A percentile compares a stretch with the other conserved stretches of the same genome.
These are phyloP conservation scores for Solanum appendiculatum DNA, from an alignment of 257 asterid species.

Conservation along the genomic window DNA sequence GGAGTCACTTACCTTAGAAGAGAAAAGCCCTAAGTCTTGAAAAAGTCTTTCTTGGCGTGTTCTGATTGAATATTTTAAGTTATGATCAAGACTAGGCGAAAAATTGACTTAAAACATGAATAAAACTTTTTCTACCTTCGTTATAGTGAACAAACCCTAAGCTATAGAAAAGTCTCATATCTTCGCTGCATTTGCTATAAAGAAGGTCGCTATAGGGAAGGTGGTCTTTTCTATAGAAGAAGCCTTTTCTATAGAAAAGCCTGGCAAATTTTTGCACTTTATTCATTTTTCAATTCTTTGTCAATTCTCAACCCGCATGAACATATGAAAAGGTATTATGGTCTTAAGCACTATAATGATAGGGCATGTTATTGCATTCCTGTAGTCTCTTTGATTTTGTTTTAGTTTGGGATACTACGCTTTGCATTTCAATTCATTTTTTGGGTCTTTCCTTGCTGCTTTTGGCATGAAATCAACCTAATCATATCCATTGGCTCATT, in stretches of 20 bases:
- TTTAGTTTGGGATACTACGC: not conserved
- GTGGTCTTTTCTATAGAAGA: no score
- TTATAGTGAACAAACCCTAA: not conserved
- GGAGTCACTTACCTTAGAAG: not conserved
- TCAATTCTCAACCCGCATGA: not conserved
- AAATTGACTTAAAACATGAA: not conserved
- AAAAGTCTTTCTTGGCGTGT: not conserved
- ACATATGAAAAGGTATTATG: not conserved
- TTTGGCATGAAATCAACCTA: not conserved
- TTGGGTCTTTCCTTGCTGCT: not conserved
- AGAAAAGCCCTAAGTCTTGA: not conserved
- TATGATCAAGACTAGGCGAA: not conserved
- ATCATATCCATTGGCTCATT: not conserved
- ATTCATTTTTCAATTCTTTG: not conserved
- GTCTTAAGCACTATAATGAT: not conserved
- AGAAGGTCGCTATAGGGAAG: no score
- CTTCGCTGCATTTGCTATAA: no score
- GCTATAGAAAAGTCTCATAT: no score
- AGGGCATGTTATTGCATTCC: no score
- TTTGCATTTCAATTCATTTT: not conserved
- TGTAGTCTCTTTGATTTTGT: no score
- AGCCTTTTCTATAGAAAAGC: no score
- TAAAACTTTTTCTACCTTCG: not conserved
- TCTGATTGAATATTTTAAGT: not conserved
- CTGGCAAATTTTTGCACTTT: no score